A percentile compares a stretch with the other conserved stretches of the same genome.
Evolutionary conservation across 768 basidiomycete species (phyloP).

Genomic region (Kwoniella dendrophila): DNA sequence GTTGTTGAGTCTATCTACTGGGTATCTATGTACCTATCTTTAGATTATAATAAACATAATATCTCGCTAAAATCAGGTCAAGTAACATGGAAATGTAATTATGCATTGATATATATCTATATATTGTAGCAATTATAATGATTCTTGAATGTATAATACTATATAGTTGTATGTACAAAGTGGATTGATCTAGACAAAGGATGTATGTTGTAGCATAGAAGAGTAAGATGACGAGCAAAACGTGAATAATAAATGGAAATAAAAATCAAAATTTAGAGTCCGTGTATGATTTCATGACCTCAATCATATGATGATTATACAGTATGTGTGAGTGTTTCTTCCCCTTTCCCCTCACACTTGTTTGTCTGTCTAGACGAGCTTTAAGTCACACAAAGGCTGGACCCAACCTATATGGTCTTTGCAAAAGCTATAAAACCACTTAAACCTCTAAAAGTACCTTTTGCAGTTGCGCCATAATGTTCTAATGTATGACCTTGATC

Average conservation of each 20-base stretch:
- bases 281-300: too few relatives aligned
- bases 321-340: too few relatives aligned
- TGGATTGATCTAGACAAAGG: background rate
- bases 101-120: background rate
- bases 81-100: background rate
- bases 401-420: constrained; percentile 42
- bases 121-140: background rate
- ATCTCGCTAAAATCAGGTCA: too few relatives aligned
- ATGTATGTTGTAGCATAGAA: background rate
- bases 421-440: constrained; percentile 51
- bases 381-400: background rate
- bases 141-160: too few relatives aligned
- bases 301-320: too few relatives aligned
- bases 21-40: too few relatives aligned
- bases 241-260: background rate
- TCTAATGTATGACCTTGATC: constrained; percentile 58
- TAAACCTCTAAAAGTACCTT: constrained; percentile 49
- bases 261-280: background rate
- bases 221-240: too few relatives aligned
- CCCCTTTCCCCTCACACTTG: too few relatives aligned
- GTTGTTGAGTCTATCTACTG: too few relatives aligned
- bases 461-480: constrained; percentile 49
- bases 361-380: too few relatives aligned
- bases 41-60: too few relatives aligned
- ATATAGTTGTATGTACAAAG: background rate